Evolutionary conservation across 1,284 basidiomycete genomes (phyloP).

Genomic region (Ceratobasidium papillatum): DNA sequence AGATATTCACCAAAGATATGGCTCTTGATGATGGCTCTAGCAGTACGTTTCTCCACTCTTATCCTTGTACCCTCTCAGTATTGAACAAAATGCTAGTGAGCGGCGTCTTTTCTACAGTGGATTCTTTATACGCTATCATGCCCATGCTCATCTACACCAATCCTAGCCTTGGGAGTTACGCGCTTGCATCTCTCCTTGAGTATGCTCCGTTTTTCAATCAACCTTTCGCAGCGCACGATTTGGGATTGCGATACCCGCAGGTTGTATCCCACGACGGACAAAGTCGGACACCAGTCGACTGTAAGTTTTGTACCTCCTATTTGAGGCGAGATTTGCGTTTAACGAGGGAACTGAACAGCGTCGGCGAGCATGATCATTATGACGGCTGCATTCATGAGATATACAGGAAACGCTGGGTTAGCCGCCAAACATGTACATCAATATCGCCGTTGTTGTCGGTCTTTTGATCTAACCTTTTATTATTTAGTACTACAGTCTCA

Average conservation of each 20-base stretch:
- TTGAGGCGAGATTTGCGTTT: not conserved
- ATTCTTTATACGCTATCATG: constrained; percentile 5
- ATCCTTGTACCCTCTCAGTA: constrained; percentile 51
- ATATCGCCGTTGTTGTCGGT: not conserved
- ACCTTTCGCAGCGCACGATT: not conserved
- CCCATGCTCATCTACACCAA: constrained; percentile 32
- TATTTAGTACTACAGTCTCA: constrained; percentile 25
- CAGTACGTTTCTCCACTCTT: constrained; percentile 57
- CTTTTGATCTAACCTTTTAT: not conserved
- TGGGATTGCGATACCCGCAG: not conserved
- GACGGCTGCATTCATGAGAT: constrained; percentile 25
- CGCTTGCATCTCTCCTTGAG: constrained; percentile 4
- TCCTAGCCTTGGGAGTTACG: constrained; percentile 22
- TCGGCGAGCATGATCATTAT: constrained; percentile 22
- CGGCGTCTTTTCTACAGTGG: constrained; percentile 6
- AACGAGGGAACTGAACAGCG: not conserved
- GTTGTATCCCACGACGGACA: constrained; percentile 1
- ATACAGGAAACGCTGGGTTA: constrained; percentile 12
- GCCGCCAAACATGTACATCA: constrained; percentile 22
- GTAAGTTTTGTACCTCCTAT: not conserved
- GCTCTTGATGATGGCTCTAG: constrained; percentile 42
- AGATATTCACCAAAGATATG: constrained; percentile 70
- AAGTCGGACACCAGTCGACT: not conserved
- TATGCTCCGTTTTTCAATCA: constrained; percentile 5
- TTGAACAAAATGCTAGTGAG: not conserved